Percentiles rank a stretch among this genome's conserved stretches.
phyloP scores from a whole-genome alignment of 1,139 yeast species.

The Geotrichum carabidarum region DNA sequence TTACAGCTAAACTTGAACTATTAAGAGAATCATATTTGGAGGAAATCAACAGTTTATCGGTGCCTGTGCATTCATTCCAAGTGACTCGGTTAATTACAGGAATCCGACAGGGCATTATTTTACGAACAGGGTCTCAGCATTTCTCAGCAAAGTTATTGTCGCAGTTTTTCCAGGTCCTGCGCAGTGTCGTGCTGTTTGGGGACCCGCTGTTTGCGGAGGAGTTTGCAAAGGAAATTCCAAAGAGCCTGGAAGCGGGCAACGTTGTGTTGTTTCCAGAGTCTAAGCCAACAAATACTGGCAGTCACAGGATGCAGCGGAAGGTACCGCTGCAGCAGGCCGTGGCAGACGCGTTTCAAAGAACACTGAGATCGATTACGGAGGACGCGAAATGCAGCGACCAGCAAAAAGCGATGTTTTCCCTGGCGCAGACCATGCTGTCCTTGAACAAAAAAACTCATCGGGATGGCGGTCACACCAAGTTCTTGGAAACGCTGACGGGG shows the following conservation, averaged over 20 bases:
- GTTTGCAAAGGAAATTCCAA: slow-evolving; percentile 12
- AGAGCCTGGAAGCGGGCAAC: not conserved
- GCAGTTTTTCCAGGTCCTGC: slow-evolving; percentile 22
- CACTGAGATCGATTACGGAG: slow-evolving; percentile 3
- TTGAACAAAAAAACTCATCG: not conserved
- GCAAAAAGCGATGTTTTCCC: not conserved
- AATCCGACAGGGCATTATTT: slow-evolving; percentile 23
- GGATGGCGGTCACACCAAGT: not conserved
- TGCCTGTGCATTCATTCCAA: slow-evolving; percentile 23
- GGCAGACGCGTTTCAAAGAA: slow-evolving; percentile 5
- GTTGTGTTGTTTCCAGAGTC: slow-evolving; percentile 8
- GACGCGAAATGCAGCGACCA: not conserved
- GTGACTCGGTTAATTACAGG: slow-evolving; percentile 20
- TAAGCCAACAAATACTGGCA: not conserved
- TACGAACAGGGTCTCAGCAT: slow-evolving; percentile 22
- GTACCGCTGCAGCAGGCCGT: slow-evolving; percentile 9
- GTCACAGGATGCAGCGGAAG: slow-evolving; percentile 1
- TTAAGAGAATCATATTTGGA: slow-evolving; percentile 11
- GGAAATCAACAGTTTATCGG: slow-evolving; percentile 16
- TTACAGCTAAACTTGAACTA: slow-evolving; percentile 7
- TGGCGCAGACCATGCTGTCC: slow-evolving; percentile 5
- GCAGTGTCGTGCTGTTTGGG: slow-evolving; percentile 25
- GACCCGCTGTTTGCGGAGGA: slow-evolving; percentile 24
- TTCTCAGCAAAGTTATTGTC: slow-evolving; percentile 21
- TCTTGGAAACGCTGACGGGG: slow-evolving; percentile 6